Evolutionary conservation across 2,329 filamentous ascomycete genomes (phyloP).

Genomic region (Albophoma yamanashiensis): DNA sequence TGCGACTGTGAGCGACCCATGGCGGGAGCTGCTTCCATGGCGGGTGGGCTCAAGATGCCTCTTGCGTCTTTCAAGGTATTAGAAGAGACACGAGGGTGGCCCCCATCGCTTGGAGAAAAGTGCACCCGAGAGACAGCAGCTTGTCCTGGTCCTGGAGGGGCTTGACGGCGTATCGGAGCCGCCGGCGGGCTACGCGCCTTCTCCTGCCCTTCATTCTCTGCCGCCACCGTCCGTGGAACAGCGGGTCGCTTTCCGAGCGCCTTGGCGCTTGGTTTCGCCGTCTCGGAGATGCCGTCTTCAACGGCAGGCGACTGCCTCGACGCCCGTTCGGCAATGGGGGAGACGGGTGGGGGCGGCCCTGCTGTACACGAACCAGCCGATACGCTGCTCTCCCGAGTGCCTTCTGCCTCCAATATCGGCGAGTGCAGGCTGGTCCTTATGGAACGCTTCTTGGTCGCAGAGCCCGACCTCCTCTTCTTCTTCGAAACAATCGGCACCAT

Average conservation of each 20-base stretch:
- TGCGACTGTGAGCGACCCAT: constrained; percentile 23
- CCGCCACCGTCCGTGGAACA: constrained; percentile 7
- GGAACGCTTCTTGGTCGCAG: constrained; percentile 11
- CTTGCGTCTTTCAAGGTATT: no score
- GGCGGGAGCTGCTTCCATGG: constrained; percentile 6
- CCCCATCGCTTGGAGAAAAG: neutral
- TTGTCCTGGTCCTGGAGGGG: neutral
- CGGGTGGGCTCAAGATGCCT: neutral
- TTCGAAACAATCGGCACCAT: constrained; percentile 14
- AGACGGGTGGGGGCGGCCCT: constrained; percentile 6
- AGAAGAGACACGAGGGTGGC: neutral
- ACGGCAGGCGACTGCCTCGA: constrained; percentile 2
- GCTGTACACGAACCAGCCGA: constrained; percentile 11
- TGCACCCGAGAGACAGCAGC: neutral
- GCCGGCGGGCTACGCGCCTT: constrained; percentile 3
- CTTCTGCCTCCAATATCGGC: constrained; percentile 22
- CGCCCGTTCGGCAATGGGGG: constrained; percentile 16
- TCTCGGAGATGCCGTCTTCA: neutral
- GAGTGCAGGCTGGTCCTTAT: constrained; percentile 38
- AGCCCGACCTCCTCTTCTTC: constrained; percentile 13
- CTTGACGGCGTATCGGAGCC: constrained; percentile 2
- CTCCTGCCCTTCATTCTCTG: constrained; percentile 6
- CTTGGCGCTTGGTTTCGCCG: constrained; percentile 26
- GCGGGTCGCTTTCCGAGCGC: constrained; percentile 37
- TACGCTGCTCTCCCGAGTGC: constrained; percentile 19